phyloP scores from a whole-genome alignment of 1,284 basidiomycete species.

The Rhodotorula sp. region DNA sequence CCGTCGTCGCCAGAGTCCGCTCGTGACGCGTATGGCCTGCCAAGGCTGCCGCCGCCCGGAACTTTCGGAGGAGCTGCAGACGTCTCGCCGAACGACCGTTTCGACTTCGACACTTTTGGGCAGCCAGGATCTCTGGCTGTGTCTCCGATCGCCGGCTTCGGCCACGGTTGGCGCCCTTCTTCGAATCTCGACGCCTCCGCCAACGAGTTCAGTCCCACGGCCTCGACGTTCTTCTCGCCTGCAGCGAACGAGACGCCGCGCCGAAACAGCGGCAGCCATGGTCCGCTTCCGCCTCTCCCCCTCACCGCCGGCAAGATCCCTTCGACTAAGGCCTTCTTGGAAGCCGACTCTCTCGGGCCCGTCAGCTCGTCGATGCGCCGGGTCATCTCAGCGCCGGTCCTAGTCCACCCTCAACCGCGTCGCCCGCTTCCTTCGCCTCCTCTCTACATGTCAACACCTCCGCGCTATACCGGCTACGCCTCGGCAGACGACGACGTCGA shows the following conservation, averaged over 20 bases:
- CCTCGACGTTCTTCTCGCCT: slow-evolving; percentile 1
- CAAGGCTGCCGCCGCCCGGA: background rate
- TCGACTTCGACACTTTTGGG: slow-evolving; percentile 8
- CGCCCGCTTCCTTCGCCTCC: slow-evolving; percentile 15
- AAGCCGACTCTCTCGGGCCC: background rate
- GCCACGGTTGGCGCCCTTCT: background rate
- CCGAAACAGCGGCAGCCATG: slow-evolving; percentile 7
- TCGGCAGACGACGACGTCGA: background rate
- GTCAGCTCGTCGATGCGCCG: background rate
- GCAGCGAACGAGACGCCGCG: slow-evolving; percentile 8
- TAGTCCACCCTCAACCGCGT: slow-evolving; percentile 18
- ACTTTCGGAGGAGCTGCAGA: too few species aligned
- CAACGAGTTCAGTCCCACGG: background rate
- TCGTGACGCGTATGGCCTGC: background rate
- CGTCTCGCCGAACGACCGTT: background rate
- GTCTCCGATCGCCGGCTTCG: background rate
- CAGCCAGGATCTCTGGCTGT: slow-evolving; percentile 8
- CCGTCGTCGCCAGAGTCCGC: slow-evolving; percentile 7
- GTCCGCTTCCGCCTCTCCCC: slow-evolving; percentile 28
- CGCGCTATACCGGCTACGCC: background rate
- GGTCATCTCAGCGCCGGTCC: background rate
- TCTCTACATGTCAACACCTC: background rate
- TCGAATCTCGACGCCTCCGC: background rate
- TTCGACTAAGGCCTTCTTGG: slow-evolving; percentile 5
- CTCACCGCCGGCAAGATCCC: background rate